Base-by-base conservation (phyloP, 352 stramenopile species). In the Phytophthora cactorum region DNA sequence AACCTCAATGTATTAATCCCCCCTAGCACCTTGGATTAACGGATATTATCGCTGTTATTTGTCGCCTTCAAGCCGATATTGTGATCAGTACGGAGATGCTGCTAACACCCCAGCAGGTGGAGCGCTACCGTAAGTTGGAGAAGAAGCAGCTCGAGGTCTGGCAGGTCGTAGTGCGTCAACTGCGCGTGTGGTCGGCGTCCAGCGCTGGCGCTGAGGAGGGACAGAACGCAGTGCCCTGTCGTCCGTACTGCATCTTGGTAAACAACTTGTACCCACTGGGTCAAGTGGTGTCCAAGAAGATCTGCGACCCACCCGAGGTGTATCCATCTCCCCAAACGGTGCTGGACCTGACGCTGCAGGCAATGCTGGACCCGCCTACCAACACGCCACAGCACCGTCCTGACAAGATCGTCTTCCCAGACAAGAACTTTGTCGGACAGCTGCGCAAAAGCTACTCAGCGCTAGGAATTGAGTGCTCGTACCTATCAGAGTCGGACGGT, bases 191-290 rank as follows among this genome's bases (percentile, higher is more conserved):
- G 88, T 93, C 86, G 60, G 88, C 88, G 36, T 92, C 88, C 4
- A 93, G 83, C 55, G 38, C 63, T 0, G 82, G 81, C n/a, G 80
- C 74, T 3, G 82, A 68, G 0, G 82, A 91, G 6, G 83, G 84
- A 25, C 59, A 67, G 1, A 79, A 91, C 25, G 84, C 83, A 2
- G 79, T 90, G 55, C 86, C 88, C 12, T 93, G 86, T 59, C 84
- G 88, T 17, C 88, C 88, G 14, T 96, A 93, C 82, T 93, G 85
- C 52, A 88, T 96, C 29, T 66, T 96, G 11, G 85, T 96, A 39
- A 96, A 96, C 70, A 96, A 96, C 50, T 71, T 96, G 22, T 96
- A 96, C 63, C 88, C 88, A 5, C 53, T 94, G 15, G 88, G 88
- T 22, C 88, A 96, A 75, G 88, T 96, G 34, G 79, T 96, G 47